Evolutionary conservation across 306 rosid species (phyloP).

Genomic region (Vachellia pachyceras): DNA sequence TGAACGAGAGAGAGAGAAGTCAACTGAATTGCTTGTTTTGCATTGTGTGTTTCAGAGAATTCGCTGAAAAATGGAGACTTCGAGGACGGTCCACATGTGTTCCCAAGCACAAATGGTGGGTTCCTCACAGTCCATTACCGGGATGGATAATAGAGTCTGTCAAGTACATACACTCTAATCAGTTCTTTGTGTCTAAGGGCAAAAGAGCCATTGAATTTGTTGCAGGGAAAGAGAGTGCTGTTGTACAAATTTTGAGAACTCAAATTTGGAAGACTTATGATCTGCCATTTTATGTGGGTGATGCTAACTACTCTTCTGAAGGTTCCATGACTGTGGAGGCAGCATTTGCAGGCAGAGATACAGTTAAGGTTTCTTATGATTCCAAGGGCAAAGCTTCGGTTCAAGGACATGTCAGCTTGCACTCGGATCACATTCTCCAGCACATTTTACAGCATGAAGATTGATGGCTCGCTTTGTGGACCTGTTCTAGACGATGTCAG

Average conservation of each 20-base stretch:
- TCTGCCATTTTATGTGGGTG: conserved; percentile 71
- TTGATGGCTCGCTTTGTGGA: conserved; percentile 79
- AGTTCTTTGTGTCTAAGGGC: conserved; percentile 66
- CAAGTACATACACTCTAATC: conserved; percentile 73
- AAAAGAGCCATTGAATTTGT: conserved; percentile 74
- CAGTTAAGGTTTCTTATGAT: conserved; percentile 52
- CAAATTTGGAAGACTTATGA: conserved; percentile 49
- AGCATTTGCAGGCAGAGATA: conserved; percentile 60
- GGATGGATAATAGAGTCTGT: conserved; percentile 90
- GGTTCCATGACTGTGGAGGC: conserved; percentile 70
- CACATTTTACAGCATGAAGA: conserved; percentile 65
- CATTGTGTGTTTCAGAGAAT: no score
- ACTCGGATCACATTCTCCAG: no score
- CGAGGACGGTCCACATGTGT: no score
- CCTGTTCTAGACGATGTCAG: conserved; percentile 75
- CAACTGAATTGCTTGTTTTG: no score
- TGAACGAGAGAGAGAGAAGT: no score
- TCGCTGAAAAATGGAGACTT: no score
- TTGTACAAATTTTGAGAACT: no score
- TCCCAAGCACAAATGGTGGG: no score
- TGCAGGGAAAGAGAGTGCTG: conserved; percentile 74
- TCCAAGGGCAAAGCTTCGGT: conserved; percentile 79
- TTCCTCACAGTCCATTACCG: conserved; percentile 62
- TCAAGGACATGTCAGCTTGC: no score
- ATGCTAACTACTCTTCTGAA: conserved; percentile 68